Conservation (phyloP, 805 yeast genomes). For the Starmerella roubikii region DNA sequence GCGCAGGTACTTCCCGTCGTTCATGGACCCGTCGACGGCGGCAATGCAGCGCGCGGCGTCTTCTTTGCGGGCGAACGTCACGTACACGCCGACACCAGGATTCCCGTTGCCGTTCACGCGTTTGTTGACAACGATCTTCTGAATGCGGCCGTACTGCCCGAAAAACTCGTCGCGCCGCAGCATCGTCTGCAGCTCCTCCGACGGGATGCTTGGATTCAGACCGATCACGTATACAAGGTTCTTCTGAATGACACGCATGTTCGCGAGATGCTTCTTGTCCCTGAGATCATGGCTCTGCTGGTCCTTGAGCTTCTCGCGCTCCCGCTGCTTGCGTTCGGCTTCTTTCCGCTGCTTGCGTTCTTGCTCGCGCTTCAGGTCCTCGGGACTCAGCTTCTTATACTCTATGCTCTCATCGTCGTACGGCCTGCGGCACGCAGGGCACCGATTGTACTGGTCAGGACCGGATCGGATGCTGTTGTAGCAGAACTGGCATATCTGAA, state of each 20-base stretch:
- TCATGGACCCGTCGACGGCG: constrained; percentile 80
- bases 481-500: constrained; percentile 95
- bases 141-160: constrained; percentile 96
- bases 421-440: constrained; percentile 93
- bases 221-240: constrained; percentile 95
- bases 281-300: constrained; percentile 27
- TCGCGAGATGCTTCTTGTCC: constrained; percentile 73
- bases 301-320: constrained; percentile 87
- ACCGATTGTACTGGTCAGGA: constrained; percentile 87
- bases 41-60: constrained; percentile 90
- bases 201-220: constrained; percentile 69
- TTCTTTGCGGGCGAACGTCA: constrained; percentile 82
- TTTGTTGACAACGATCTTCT: constrained; percentile 80
- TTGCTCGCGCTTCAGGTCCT: constrained; percentile 76
- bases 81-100: constrained; percentile 88
- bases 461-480: constrained; percentile 91
- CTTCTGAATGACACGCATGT: constrained; percentile 96
- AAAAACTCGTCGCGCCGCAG: constrained; percentile 83
- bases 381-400: constrained; percentile 68
- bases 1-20: constrained; percentile 77
- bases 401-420: constrained; percentile 90
- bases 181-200: constrained; percentile 71
- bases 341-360: constrained; percentile 69
- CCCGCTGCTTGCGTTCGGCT: constrained; percentile 57
- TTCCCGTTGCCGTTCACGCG: constrained; percentile 46